phyloP scores from a whole-genome alignment of 164 flowering plant genomes.

The Macadamia integrifolia region DNA sequence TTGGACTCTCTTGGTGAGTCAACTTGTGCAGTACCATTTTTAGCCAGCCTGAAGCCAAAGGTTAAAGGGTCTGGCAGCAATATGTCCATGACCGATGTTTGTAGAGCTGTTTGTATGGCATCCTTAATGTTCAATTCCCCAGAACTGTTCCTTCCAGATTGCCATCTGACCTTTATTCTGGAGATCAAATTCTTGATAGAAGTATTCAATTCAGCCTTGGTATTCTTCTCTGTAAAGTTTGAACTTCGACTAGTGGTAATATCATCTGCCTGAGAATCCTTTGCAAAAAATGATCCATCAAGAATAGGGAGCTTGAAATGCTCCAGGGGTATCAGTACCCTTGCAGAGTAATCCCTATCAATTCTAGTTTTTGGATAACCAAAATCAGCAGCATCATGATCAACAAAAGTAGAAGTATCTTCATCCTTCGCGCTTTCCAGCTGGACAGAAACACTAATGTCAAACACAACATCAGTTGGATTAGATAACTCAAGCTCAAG shows the following conservation, averaged over 20 bases:
- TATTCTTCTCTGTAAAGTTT: conserved; percentile 62
- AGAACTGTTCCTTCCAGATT: conserved; percentile 87
- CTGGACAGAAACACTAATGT: conserved; percentile 75
- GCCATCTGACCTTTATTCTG: conserved; percentile 90
- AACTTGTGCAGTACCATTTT: conserved; percentile 14
- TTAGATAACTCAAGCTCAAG: conserved; percentile 94
- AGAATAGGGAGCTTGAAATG: conserved; percentile 93
- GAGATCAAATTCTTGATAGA: conserved; percentile 83
- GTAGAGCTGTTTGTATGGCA: conserved; percentile 86
- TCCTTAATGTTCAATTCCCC: conserved; percentile 92
- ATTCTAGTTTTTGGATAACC: conserved; percentile 87
- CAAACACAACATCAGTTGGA: conserved; percentile 93
- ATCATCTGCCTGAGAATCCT: conserved; percentile 48
- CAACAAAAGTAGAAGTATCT: conserved; percentile 22
- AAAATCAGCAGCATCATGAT: conserved; percentile 41
- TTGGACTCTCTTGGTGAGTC: conserved; percentile 19
- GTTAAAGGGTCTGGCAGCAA: conserved; percentile 92
- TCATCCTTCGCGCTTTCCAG: conserved; percentile 47
- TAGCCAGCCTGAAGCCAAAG: conserved; percentile 79
- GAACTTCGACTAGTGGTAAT: conserved; percentile 26
- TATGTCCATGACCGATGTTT: conserved; percentile 90
- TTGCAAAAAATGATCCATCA: conserved; percentile 69
- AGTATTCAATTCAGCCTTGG: conserved; percentile 80
- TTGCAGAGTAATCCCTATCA: conserved; percentile 85
- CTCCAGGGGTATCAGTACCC: conserved; percentile 92